phyloP scores from a whole-genome alignment of 2,329 filamentous ascomycete species.

The Fusarium nygamai region DNA sequence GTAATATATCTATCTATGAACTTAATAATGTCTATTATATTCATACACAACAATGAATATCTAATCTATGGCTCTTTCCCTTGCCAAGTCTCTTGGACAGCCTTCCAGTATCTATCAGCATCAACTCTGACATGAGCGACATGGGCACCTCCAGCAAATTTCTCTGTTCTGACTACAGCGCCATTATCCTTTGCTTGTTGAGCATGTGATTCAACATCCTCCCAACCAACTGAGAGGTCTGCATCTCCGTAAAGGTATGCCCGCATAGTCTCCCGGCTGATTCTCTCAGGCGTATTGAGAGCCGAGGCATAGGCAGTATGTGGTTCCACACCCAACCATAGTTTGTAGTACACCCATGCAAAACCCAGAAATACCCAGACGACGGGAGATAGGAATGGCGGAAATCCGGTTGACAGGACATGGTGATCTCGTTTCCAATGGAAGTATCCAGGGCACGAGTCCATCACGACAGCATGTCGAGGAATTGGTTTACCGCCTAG shows the following conservation, averaged over 20 bases:
- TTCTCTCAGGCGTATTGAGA: constrained; percentile 49
- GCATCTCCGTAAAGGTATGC: constrained; percentile 63
- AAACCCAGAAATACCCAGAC: constrained; percentile 48
- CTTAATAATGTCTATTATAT: not conserved
- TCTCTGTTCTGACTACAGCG: constrained; percentile 55
- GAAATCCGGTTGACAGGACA: constrained; percentile 51
- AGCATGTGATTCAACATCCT: constrained; percentile 60
- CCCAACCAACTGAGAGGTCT: constrained; percentile 58
- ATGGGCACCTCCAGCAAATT: constrained; percentile 59
- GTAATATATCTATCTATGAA: not conserved
- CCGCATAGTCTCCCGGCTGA: constrained; percentile 54
- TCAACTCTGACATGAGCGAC: constrained; percentile 61
- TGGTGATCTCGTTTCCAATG: constrained; percentile 52
- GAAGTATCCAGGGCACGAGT: constrained; percentile 61
- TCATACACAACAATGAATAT: not conserved
- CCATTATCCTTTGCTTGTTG: constrained; percentile 52
- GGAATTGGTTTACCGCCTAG: constrained; percentile 47
- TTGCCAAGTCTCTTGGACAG: constrained; percentile 59
- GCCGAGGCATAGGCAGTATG: constrained; percentile 49
- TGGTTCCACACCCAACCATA: constrained; percentile 42
- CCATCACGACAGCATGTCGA: constrained; percentile 56
- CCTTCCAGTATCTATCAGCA: constrained; percentile 60
- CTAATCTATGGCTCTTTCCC: constrained; percentile 17
- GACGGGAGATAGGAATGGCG: constrained; percentile 48
- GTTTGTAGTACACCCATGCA: constrained; percentile 47